These are phyloP conservation scores for Termitomyces sp. DNA, from an alignment of 768 basidiomycete genomes.

Conservation along the genomic window DNA sequence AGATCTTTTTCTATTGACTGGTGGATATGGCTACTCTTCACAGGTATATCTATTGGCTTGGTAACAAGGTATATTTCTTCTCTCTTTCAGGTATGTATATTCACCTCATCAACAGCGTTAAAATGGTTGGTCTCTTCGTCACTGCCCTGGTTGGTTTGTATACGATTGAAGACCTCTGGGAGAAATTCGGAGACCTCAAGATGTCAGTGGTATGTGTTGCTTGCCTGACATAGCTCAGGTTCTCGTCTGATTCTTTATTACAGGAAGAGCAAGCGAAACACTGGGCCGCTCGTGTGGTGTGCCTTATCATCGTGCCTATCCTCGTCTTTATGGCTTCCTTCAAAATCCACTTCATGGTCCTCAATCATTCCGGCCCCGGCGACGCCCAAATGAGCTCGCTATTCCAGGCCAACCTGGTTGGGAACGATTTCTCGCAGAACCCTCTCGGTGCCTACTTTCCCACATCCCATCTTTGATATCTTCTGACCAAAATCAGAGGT, in stretches of 20 bases:
- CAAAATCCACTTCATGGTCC: conserved; percentile 93
- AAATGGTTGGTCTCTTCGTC: conserved; percentile 94
- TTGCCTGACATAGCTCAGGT: neutral
- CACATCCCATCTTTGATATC: neutral
- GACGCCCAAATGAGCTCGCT: conserved; percentile 98
- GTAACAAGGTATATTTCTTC: conserved; percentile 70
- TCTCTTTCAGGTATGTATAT: neutral
- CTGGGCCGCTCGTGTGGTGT: conserved; percentile 83
- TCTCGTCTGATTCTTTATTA: conserved; percentile 2
- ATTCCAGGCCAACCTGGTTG: conserved; percentile 94
- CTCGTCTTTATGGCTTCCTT: conserved; percentile 92
- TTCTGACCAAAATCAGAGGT: conserved; percentile 51
- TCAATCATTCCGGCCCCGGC: conserved; percentile 93
- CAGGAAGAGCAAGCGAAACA: conserved; percentile 87
- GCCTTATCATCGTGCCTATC: conserved; percentile 87
- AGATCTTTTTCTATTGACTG: conserved; percentile 95
- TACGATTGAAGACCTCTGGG: conserved; percentile 97
- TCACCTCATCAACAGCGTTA: conserved; percentile 56
- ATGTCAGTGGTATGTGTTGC: conserved; percentile 74
- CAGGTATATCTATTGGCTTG: conserved; percentile 92
- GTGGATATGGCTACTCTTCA: conserved; percentile 95
- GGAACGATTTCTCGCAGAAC: conserved; percentile 90
- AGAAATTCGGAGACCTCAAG: conserved; percentile 93
- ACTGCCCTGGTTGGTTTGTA: conserved; percentile 94
- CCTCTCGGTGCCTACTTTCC: conserved; percentile 63